Conservation (phyloP, 148 eudicot genomes). For the Arctostaphylos glauca region DNA sequence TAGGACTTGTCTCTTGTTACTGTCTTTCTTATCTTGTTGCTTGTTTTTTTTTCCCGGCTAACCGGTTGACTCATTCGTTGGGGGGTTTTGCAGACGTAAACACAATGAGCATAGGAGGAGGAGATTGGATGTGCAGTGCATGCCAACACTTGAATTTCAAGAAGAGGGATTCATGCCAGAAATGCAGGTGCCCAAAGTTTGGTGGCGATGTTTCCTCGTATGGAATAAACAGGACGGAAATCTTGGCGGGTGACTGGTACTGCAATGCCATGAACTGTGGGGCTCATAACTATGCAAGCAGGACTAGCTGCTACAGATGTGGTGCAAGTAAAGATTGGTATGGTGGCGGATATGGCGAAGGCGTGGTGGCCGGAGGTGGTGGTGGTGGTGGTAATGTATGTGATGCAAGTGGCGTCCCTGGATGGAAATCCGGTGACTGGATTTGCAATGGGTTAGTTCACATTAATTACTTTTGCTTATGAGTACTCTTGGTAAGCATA, state of each 20-base stretch:
- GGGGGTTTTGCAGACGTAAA: neutral
- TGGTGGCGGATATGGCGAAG: slow-evolving; percentile 33
- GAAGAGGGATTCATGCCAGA: slow-evolving; percentile 67
- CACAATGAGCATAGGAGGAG: slow-evolving; percentile 52
- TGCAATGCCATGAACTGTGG: slow-evolving; percentile 66
- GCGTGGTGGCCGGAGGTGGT: slow-evolving; percentile 30
- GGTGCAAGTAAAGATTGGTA: slow-evolving; percentile 36
- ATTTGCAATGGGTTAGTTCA: slow-evolving; percentile 55
- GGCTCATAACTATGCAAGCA: slow-evolving; percentile 86
- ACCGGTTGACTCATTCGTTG: too few species aligned
- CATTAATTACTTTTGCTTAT: neutral
- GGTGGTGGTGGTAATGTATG: slow-evolving; percentile 32
- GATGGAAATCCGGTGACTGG: slow-evolving; percentile 95
- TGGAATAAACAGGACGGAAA: slow-evolving; percentile 39
- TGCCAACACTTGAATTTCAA: slow-evolving; percentile 86
- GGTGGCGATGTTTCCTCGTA: slow-evolving; percentile 42
- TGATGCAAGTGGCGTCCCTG: slow-evolving; percentile 47
- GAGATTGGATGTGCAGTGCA: slow-evolving; percentile 90
- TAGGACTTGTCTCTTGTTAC: neutral
- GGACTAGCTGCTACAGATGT: slow-evolving; percentile 64
- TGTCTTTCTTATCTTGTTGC: neutral
- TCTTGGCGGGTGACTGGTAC: slow-evolving; percentile 89
- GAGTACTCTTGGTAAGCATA: neutral
- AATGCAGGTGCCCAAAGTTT: slow-evolving; percentile 54
- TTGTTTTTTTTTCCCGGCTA: too few species aligned